Percentiles rank a stretch among this genome's conserved stretches.
Conservation (phyloP, 2,329 filamentous ascomycete species). For the Trichoderma atroviride region DNA sequence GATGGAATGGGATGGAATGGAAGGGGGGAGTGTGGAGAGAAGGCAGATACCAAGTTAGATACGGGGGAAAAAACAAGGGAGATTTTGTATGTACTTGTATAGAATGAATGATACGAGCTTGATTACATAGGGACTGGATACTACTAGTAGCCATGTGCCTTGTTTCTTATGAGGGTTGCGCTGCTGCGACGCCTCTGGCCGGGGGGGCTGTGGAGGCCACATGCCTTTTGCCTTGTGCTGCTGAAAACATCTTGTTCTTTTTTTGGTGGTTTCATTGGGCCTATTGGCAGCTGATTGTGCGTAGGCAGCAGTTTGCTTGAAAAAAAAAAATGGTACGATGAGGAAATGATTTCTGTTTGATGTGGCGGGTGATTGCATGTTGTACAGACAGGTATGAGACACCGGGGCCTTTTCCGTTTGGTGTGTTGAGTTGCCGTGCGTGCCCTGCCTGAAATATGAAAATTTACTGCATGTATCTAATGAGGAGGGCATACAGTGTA, state of each 20-base stretch:
- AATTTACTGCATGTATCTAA: no score
- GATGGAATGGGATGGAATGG: slow-evolving; percentile 19
- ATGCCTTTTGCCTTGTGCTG: slow-evolving; percentile 1
- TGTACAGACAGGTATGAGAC: background rate
- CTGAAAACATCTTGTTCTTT: background rate
- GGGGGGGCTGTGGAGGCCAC: background rate
- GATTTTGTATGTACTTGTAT: background rate
- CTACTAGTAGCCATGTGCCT: background rate
- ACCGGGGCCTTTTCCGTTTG: background rate
- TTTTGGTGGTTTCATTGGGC: background rate
- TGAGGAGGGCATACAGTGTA: no score
- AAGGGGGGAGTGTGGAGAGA: background rate
- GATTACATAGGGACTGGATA: no score
- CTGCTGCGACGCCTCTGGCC: slow-evolving; percentile 6
- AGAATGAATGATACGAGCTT: slow-evolving; percentile 2
- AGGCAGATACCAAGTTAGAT: background rate
- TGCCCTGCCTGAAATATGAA: no score
- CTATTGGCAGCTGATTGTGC: background rate
- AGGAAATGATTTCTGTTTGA: background rate
- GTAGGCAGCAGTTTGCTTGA: background rate
- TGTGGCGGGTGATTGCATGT: background rate
- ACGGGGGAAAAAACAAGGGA: background rate
- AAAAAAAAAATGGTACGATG: background rate
- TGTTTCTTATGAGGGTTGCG: background rate
- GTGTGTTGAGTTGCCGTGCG: background rate